A percentile compares a stretch with the other conserved stretches of the same genome.
Evolutionary conservation across 768 basidiomycete genomes (phyloP).

Genomic region (Cystofilobasidium bisporidii): DNA sequence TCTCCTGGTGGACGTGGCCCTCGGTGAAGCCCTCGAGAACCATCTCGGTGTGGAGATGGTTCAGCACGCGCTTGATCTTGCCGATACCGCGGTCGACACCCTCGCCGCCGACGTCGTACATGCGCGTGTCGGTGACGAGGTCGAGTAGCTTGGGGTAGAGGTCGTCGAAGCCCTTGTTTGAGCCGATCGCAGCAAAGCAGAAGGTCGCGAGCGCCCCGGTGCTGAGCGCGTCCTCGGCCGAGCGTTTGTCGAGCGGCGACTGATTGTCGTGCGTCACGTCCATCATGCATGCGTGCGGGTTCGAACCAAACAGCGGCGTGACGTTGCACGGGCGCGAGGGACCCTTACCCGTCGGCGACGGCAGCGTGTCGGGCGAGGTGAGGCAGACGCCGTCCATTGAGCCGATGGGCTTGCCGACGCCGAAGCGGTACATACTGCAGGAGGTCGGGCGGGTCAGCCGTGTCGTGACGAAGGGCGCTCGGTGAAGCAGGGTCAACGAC

Average conservation of each 20-base stretch:
- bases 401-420: constrained; percentile 89
- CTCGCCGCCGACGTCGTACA: constrained; percentile 55
- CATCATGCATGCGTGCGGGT: constrained; percentile 86
- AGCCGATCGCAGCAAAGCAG: constrained; percentile 75
- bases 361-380: constrained; percentile 62
- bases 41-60: constrained; percentile 86
- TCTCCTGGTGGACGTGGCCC: constrained; percentile 94
- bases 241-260: constrained; percentile 75
- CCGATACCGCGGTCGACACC: constrained; percentile 44
- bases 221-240: constrained; percentile 88
- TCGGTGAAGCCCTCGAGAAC: constrained; percentile 74
- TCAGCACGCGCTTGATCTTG: constrained; percentile 57
- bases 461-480: constrained; percentile 13
- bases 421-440: constrained; percentile 63
- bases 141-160: constrained; percentile 89
- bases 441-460: neutral
- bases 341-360: constrained; percentile 73
- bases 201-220: constrained; percentile 89
- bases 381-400: constrained; percentile 90
- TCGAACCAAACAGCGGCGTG: constrained; percentile 69
- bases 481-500: constrained; percentile 16
- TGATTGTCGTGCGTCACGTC: constrained; percentile 98
- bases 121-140: constrained; percentile 71
- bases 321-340: constrained; percentile 63
- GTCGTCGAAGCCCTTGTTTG: constrained; percentile 95